Evolutionary conservation across 495 filamentous ascomycete species (phyloP).

Genomic region (Niebla homalea): DNA sequence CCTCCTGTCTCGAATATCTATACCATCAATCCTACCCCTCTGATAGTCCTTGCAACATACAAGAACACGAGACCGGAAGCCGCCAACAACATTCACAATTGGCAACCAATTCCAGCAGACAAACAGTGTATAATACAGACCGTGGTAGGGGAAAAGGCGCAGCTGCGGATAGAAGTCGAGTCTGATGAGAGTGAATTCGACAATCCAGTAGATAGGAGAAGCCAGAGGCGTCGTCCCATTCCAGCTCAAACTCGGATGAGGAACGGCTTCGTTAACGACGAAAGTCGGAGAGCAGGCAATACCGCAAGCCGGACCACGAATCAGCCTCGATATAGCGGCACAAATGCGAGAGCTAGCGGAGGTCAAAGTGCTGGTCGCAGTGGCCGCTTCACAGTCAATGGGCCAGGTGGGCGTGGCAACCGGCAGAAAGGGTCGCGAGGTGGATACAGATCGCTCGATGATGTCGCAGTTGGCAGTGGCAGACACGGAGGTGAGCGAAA

Average conservation of each 20-base stretch:
- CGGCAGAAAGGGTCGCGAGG: constrained; percentile 13
- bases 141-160: constrained; percentile 71
- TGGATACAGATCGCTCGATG: constrained; percentile 34
- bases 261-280: constrained; percentile 15
- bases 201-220: constrained; percentile 40
- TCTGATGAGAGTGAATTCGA: constrained; percentile 44
- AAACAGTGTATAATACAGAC: constrained; percentile 60
- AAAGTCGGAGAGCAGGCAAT: constrained; percentile 13
- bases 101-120: constrained; percentile 61
- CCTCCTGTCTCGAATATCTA: constrained; percentile 49
- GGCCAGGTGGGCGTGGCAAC: constrained; percentile 27
- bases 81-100: constrained; percentile 68
- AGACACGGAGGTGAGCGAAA: constrained; percentile 15
- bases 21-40: constrained; percentile 58
- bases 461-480: constrained; percentile 18
- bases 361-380: constrained; percentile 32
- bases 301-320: constrained; percentile 21
- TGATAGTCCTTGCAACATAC: constrained; percentile 63
- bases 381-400: constrained; percentile 29
- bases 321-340: constrained; percentile 21
- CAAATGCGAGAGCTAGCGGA: constrained; percentile 25
- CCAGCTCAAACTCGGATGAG: constrained; percentile 5
- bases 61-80: constrained; percentile 64
- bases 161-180: constrained; percentile 68
- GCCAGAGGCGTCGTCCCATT: constrained; percentile 40